Percentiles rank a stretch among this genome's conserved stretches.
Conservation (phyloP, 805 yeast species). For the Pichia ethanolica region DNA sequence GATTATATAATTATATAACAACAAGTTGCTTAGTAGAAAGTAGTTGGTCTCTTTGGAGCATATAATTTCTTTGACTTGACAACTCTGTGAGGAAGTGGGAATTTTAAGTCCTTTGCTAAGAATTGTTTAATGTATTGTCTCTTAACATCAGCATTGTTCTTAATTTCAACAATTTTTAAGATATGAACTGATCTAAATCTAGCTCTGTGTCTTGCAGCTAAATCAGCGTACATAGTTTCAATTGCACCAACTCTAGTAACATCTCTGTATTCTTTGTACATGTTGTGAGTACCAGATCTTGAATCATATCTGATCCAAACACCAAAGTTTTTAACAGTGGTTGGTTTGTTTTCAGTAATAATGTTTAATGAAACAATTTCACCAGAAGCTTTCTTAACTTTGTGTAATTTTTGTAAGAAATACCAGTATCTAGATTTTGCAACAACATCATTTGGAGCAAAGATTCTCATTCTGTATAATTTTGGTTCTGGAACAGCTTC, state of each 20-base stretch:
- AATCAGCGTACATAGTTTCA: constrained; percentile 96
- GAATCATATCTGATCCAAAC: constrained; percentile 99
- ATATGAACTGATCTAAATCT: constrained; percentile 99
- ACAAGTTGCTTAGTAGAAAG: constrained; percentile 68
- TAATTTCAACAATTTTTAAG: constrained; percentile 98
- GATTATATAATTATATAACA: constrained; percentile 8
- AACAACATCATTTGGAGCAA: constrained; percentile 97
- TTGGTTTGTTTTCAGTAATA: constrained; percentile 92
- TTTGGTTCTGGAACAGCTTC: constrained; percentile 99
- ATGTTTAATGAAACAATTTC: constrained; percentile 91
- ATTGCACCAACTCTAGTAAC: constrained; percentile 99
- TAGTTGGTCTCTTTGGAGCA: constrained; percentile 91
- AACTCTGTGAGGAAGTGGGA: constrained; percentile 99
- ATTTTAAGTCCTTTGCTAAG: constrained; percentile 89
- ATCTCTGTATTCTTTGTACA: constrained; percentile 99
- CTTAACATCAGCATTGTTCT: constrained; percentile 96
- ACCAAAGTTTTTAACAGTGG: constrained; percentile 99
- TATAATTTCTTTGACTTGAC: constrained; percentile 82
- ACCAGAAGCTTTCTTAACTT: constrained; percentile 99
- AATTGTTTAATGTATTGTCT: constrained; percentile 98
- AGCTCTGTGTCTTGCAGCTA: constrained; percentile 99
- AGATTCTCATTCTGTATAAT: constrained; percentile 99
- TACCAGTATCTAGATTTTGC: constrained; percentile 99
- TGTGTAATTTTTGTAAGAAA: constrained; percentile 98
- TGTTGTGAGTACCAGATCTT: constrained; percentile 99